Base-by-base conservation (phyloP, 2,329 filamentous ascomycete species). In the Aotearoamyces nothofagi region DNA sequence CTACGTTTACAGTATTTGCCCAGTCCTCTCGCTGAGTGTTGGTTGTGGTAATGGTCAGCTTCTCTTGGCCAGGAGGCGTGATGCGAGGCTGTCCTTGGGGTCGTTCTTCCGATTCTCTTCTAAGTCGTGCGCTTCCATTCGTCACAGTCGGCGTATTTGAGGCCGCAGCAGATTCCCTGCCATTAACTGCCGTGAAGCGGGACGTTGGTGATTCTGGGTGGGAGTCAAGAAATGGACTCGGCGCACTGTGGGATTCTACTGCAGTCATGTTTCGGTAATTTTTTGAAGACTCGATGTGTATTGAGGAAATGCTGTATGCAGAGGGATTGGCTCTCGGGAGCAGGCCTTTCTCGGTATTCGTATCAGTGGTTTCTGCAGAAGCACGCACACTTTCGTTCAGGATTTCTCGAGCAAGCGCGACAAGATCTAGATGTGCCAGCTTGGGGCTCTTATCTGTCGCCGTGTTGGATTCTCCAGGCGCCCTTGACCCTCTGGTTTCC, bases 131-230 rank as follows among this genome's bases (percentile, higher is more conserved):
- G 34, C 40, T 42, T 2, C 31, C 36, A 28, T 38, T 41, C 22
- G 30, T 22, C 12, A 23, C 38, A 31, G 29, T 38, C 9, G 29
- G 9, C n/a, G 28, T 24, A 3, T 29, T 27, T 17, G 28, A 24
- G n/a, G 19, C 24, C 7, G 24, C 17, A 7, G 34, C 20, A 19
- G 37, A 38, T 15, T 47, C 43, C 17, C 43, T 43, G 16, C 42
- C 44, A 37, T 52, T 52, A 4, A 52, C 49, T 6, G 49, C 49
- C 2, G 49, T 52, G 27, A 52, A 52, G 25, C 49, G 39, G 24
- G 47, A 43, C 2, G 41, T 48, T 9, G 45, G 45, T 17, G 45
- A 41, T 23, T 48, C 44, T 4, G 34, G 37, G 9, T 24, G 27
- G 17, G 28, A 26, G 5, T 36, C 33, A 9, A 17, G 24, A 23